phyloP scores from a whole-genome alignment of 2,329 filamentous ascomycete species.

The Penicillium vulpinum region DNA sequence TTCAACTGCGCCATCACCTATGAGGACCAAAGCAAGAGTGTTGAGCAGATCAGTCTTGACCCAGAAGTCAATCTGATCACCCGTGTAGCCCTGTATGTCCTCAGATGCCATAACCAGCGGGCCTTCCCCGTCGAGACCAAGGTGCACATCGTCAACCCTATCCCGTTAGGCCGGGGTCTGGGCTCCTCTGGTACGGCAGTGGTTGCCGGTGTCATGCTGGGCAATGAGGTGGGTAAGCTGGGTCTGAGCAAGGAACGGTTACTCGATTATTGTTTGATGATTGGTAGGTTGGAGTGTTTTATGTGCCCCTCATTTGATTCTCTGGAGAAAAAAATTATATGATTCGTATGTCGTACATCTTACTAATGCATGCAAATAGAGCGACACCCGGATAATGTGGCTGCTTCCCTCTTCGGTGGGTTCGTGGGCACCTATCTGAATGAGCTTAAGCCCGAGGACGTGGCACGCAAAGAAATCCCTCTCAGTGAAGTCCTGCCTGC shows the following conservation, averaged over 20 bases:
- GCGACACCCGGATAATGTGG: conserved; percentile 90
- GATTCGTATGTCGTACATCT: conserved; percentile 1
- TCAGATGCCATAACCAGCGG: conserved; percentile 85
- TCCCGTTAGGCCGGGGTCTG: conserved; percentile 85
- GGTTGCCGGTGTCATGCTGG: conserved; percentile 90
- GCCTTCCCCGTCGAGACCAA: conserved; percentile 82
- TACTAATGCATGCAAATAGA: conserved; percentile 43
- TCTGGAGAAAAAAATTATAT: background rate
- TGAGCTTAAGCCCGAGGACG: conserved; percentile 84
- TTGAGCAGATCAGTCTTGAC: conserved; percentile 73
- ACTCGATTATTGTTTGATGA: conserved; percentile 97
- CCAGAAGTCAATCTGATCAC: conserved; percentile 91
- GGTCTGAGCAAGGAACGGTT: conserved; percentile 76
- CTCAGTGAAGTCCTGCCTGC: conserved; percentile 89
- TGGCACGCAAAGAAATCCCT: conserved; percentile 88
- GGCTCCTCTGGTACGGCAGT: conserved; percentile 96
- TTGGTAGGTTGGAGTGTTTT: conserved; percentile 57
- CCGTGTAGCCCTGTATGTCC: conserved; percentile 87
- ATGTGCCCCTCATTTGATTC: background rate
- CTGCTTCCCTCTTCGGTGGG: conserved; percentile 89
- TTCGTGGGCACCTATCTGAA: conserved; percentile 97
- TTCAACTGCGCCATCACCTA: conserved; percentile 83
- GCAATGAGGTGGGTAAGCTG: conserved; percentile 81
- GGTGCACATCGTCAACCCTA: conserved; percentile 93
- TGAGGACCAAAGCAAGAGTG: conserved; percentile 74